phyloP scores from a whole-genome alignment of 176 grass and related monocot genomes.

The Zea luxurians region DNA sequence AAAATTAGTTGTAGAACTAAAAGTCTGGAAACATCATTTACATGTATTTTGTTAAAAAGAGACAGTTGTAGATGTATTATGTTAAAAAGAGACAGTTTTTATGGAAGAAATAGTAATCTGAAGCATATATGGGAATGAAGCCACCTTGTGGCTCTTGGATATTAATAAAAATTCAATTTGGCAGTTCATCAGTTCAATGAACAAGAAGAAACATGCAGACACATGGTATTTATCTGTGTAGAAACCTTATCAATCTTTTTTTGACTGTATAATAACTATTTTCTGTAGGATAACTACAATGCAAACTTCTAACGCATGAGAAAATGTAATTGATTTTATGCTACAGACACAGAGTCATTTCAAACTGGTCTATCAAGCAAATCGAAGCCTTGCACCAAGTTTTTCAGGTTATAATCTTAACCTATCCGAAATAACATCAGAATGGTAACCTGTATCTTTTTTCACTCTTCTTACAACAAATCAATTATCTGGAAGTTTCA shows the following conservation, averaged over 20 bases:
- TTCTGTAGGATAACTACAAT: constrained; percentile 40
- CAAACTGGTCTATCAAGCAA: constrained; percentile 97
- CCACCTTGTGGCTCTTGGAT: not conserved
- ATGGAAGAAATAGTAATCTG: not conserved
- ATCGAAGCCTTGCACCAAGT: constrained; percentile 99
- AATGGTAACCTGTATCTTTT: no score
- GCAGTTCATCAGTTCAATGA: not conserved
- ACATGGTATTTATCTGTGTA: not conserved
- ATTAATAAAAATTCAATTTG: no score
- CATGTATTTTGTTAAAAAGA: no score
- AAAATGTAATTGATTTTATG: constrained; percentile 91
- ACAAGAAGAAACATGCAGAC: constrained; percentile 2
- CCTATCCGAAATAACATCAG: constrained; percentile 63
- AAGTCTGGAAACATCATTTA: no score
- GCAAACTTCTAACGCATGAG: no score
- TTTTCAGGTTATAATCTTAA: constrained; percentile 98
- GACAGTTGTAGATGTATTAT: not conserved
- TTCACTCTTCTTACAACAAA: no score
- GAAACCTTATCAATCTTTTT: not conserved
- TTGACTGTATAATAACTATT: constrained; percentile 9
- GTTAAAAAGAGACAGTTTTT: no score
- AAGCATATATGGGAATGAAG: not conserved
- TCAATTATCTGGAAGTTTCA: no score
- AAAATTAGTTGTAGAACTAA: no score
- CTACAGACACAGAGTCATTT: constrained; percentile 90